A percentile compares a stretch with the other conserved stretches of the same genome.
Evolutionary conservation across 331 rosid species (phyloP).

Genomic region (Quercus tomentella): DNA sequence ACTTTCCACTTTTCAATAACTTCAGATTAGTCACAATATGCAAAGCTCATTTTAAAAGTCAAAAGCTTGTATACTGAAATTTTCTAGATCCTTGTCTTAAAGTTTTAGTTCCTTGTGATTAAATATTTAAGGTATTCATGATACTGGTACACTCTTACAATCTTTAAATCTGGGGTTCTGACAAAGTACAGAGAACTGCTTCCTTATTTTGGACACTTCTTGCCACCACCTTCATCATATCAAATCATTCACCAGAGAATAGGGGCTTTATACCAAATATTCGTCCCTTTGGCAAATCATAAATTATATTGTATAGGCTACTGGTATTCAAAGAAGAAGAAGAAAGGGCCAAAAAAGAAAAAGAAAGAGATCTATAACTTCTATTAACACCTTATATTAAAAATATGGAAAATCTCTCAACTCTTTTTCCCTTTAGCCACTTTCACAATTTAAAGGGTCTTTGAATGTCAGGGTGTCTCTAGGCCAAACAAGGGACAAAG

Average conservation of each 20-base stretch:
- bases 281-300: not conserved
- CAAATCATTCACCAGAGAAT: not conserved
- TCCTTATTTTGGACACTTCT: not conserved
- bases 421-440: not conserved
- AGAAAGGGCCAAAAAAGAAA: not conserved
- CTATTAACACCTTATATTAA: not conserved
- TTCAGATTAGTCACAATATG: not conserved
- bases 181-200: not conserved
- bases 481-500: not conserved
- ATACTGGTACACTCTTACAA: not conserved
- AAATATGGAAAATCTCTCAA: not conserved
- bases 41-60: not conserved
- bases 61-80: not conserved
- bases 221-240: not conserved
- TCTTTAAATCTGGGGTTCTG: not conserved
- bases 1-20: not conserved
- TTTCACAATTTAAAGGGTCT: not conserved
- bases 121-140: not conserved
- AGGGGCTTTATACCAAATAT: not conserved
- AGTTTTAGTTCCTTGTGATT: not conserved
- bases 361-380: not conserved
- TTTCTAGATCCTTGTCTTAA: not conserved
- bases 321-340: not conserved
- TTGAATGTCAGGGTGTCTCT: not conserved
- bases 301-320: not conserved